Evolutionary conservation across 2,329 filamentous ascomycete species (phyloP).

Genomic region (Microascus cirrosus): DNA sequence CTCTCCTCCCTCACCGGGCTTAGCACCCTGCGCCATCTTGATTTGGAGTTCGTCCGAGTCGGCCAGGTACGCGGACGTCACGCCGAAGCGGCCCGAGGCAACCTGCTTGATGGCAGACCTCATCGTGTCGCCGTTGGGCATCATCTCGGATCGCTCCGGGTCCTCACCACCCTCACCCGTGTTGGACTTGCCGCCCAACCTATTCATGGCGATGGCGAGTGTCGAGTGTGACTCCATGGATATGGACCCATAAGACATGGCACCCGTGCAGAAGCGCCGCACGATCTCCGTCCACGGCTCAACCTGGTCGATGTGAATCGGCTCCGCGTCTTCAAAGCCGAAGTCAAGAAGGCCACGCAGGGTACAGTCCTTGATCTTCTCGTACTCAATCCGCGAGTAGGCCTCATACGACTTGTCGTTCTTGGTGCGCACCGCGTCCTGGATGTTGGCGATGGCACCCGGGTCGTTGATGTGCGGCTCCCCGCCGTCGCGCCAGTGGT

Average conservation of each 20-base stretch:
- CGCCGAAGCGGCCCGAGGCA: slow-evolving; percentile 89
- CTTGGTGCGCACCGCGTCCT: slow-evolving; percentile 91
- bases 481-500: slow-evolving; percentile 95
- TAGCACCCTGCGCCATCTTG: slow-evolving; percentile 98
- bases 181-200: slow-evolving; percentile 92
- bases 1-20: slow-evolving; percentile 95
- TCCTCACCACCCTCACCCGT: slow-evolving; percentile 97
- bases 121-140: slow-evolving; percentile 94
- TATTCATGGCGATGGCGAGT: slow-evolving; percentile 91
- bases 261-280: slow-evolving; percentile 88
- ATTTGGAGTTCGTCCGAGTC: slow-evolving; percentile 96
- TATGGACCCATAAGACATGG: slow-evolving; percentile 98
- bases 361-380: slow-evolving; percentile 94
- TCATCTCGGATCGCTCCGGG: slow-evolving; percentile 72
- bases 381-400: slow-evolving; percentile 85
- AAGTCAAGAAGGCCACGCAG: slow-evolving; percentile 91
- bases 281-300: slow-evolving; percentile 98
- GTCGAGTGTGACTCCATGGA: slow-evolving; percentile 98
- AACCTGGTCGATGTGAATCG: slow-evolving; percentile 91
- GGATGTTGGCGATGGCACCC: slow-evolving; percentile 88
- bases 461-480: slow-evolving; percentile 95
- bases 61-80: slow-evolving; percentile 87
- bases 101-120: slow-evolving; percentile 96
- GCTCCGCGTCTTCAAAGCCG: slow-evolving; percentile 75
- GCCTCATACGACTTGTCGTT: slow-evolving; percentile 98